Percentiles rank a stretch among this genome's conserved stretches.
These are phyloP conservation scores for Gentiana straminea DNA, from an alignment of 257 asterid genomes.

Conservation along the genomic window DNA sequence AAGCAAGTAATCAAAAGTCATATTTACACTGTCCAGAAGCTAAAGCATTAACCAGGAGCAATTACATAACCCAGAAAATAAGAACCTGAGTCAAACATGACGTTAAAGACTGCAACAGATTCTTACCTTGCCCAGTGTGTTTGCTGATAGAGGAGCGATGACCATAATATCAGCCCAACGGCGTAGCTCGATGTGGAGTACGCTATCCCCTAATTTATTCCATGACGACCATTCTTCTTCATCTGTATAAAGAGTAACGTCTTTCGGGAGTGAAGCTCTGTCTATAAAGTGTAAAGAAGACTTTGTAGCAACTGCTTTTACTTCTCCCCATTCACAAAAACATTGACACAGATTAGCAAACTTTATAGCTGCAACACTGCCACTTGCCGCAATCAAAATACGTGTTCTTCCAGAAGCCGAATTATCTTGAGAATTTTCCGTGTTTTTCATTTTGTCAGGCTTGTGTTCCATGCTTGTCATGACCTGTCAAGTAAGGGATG, in stretches of 20 bases:
- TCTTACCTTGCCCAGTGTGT: conserved; percentile 85
- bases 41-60: not conserved
- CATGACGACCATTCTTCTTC: conserved; percentile 85
- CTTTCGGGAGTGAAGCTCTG: conserved; percentile 47
- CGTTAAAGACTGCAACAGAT: not conserved
- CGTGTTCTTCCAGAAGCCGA: conserved; percentile 47
- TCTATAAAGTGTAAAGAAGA: conserved; percentile 74
- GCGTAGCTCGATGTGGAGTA: conserved; percentile 78
- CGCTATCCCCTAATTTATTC: conserved; percentile 65
- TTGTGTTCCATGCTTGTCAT: conserved; percentile 30
- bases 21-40: not conserved
- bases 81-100: not conserved
- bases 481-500: conserved; percentile 21
- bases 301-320: conserved; percentile 75
- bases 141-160: conserved; percentile 89
- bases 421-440: conserved; percentile 20
- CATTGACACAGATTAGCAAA: conserved; percentile 72
- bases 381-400: conserved; percentile 80
- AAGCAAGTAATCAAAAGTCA: not conserved
- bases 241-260: conserved; percentile 58
- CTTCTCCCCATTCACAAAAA: conserved; percentile 87
- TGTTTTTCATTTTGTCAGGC: conserved; percentile 8
- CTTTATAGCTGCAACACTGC: conserved; percentile 87
- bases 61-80: not conserved
- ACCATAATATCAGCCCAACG: conserved; percentile 91